Base-by-base conservation (phyloP, 352 stramenopile species). In the Halophytophthora batemanensis region DNA sequence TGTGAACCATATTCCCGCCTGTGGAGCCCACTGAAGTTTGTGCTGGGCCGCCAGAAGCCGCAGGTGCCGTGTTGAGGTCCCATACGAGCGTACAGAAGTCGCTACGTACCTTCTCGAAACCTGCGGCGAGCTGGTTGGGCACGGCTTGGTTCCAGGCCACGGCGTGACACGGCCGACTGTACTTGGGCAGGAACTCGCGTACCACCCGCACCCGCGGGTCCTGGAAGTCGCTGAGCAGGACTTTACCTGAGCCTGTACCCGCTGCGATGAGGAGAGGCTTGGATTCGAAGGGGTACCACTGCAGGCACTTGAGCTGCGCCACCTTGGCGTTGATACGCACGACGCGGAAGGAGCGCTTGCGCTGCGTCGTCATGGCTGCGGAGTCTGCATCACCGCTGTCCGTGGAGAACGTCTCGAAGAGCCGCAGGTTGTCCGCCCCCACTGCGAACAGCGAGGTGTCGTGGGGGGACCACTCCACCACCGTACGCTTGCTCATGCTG, bases 101-200 rank as follows among this genome's bases (percentile, higher is more conserved):
- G 43, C 77, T 90, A 36, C 84, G 80, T 21, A 95, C 82, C 61
- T 95, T 95, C 43, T 95, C 84, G 55, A 95, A 93, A 28, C 84
- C 84, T 5, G 79, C 82, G 0, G 77, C 84, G 38, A 95, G 71
- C 48, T 93, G 84, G 34, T 87, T 70, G n/a, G 82, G 71, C 41
- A 87, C 55, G 2, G 79, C 74, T 21, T 62, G 64, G 55, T 95
- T 95, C 84, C 84, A 95, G 13, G 82, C 82, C 17, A 95, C 79
- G 6, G 84, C 76, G 34, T 95, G 89, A 56, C 84, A 95, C 21
- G 82, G 82, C 2, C 82, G 79, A 50, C 61, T 86, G 66, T 90
- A 93, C 64, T 93, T 93, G 45, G 82, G 82, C 45, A 77, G 48
- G 40, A 90, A 88, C 52, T 93, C 82, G 50, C 78, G 74, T 61